These are phyloP conservation scores for Arabis hirsuta DNA, from an alignment of 345 rosid genomes.

Conservation along the genomic window DNA sequence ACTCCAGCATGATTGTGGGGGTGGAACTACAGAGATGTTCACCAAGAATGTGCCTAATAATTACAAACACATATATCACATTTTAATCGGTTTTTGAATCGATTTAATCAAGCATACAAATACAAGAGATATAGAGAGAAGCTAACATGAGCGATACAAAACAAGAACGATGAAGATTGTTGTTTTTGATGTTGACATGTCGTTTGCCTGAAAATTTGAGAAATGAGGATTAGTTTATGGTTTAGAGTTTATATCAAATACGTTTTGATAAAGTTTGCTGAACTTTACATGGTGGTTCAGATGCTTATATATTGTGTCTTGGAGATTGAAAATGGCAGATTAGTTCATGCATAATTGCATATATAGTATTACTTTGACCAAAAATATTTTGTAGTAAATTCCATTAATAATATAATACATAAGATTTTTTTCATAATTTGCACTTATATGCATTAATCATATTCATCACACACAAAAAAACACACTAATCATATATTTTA, in stretches of 20 bases:
- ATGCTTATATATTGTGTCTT: conserved; percentile 13
- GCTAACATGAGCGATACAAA: conserved; percentile 12
- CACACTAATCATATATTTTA: too few species aligned
- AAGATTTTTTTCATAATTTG: too few species aligned
- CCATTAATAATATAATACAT: too few species aligned
- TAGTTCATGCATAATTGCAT: background rate
- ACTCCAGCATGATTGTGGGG: background rate
- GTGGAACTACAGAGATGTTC: background rate
- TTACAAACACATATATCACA: background rate
- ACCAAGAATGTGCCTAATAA: conserved; percentile 15
- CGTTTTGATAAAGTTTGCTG: background rate
- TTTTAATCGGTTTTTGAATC: background rate
- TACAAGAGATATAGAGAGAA: background rate
- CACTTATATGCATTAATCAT: too few species aligned
- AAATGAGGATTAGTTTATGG: conserved; percentile 3
- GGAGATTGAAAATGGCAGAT: background rate
- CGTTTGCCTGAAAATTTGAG: background rate
- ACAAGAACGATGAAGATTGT: background rate
- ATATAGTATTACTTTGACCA: background rate
- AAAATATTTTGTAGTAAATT: background rate
- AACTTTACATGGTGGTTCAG: background rate
- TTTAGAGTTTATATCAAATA: background rate
- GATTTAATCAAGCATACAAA: background rate
- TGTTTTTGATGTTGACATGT: conserved; percentile 19
- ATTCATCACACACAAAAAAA: too few species aligned